Evolutionary conservation across 2,329 filamentous ascomycete species (phyloP).

Genomic region (Aureobasidium uvarum): DNA sequence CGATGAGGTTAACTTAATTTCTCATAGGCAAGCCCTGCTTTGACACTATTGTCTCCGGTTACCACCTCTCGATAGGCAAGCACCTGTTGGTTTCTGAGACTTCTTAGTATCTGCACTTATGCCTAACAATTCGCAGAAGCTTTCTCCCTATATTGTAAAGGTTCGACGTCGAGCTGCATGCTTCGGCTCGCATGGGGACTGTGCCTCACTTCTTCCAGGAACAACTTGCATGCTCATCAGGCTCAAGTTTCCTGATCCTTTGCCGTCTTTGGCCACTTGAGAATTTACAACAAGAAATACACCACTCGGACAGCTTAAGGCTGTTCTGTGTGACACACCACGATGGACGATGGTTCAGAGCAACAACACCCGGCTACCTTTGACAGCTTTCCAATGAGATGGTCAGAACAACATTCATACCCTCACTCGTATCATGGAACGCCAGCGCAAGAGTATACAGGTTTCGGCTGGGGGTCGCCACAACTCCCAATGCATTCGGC

Average conservation of each 20-base stretch:
- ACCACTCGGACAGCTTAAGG: neutral
- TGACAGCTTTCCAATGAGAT: constrained; percentile 42
- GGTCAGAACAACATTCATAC: constrained; percentile 49
- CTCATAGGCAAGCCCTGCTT: constrained; percentile 21
- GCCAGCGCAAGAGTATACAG: constrained; percentile 66
- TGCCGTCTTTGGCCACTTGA: neutral
- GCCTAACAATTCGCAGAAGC: constrained; percentile 23
- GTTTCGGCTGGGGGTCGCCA: constrained; percentile 62
- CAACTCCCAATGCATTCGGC: constrained; percentile 59
- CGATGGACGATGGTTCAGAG: constrained; percentile 40
- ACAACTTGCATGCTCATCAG: constrained; percentile 25
- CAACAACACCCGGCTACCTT: constrained; percentile 47
- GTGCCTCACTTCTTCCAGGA: constrained; percentile 23
- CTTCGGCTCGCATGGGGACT: constrained; percentile 22
- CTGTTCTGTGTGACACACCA: neutral
- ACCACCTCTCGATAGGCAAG: constrained; percentile 15
- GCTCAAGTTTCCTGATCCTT: constrained; percentile 5
- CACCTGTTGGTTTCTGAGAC: constrained; percentile 1
- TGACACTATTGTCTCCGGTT: constrained; percentile 20
- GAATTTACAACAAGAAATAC: neutral
- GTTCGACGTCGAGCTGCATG: constrained; percentile 19
- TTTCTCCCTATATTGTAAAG: constrained; percentile 10
- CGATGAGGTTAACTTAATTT: constrained; percentile 26
- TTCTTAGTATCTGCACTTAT: constrained; percentile 22
- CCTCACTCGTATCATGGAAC: constrained; percentile 64